Base-by-base conservation (phyloP, 192 early-diverging fungal species). In the Diversispora eburnea region DNA sequence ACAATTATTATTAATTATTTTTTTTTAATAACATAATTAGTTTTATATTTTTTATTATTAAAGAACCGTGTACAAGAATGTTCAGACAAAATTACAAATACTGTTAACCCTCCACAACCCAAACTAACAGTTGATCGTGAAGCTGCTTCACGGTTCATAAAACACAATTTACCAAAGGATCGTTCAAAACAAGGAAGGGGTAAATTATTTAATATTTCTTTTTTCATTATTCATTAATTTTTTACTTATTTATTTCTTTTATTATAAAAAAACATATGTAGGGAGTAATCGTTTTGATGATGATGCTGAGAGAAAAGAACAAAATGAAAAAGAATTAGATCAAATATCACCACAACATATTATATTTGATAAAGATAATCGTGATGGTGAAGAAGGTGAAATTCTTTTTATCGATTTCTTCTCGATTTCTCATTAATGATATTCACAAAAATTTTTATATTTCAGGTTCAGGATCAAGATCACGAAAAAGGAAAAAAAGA, bases 81-180 rank as follows among this genome's bases (percentile, higher is more conserved):
- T 43, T 62, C 60, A 25, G 33, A 62, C 4, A 33, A 13, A 13
- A 25, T 62, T 62, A 25, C n/a, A 62, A 62, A 62, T 25, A 62
- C 60, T 7, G 33, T 62, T 25, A 62, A 62, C 15, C 60, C 60
- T 8, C 60, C 60, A 9, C 25, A 62, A 62, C 60, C 60, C 15
- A 20, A n/a, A 33, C 15, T 62, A 33, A 42, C 22, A 4, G 4
- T 62, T 25, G 5, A 62, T 25, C 25, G 22, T 42, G 5, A 12
- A 15, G 60, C 60, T 42, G 60, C 60, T 25, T 13, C 33, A 10
- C 25, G 60, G 13, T 62, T 62, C 15, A 62, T 62, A 20, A 62
- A 20, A 25, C 60, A 62, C 33, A 25, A n/a, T 13, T 62, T 62
- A 43, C 60, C 60, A 62, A 54, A 54, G 12, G 51, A 54, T 17